Conservation (phyloP, 306 rosid species). For the Cucurbita ficifolia region DNA sequence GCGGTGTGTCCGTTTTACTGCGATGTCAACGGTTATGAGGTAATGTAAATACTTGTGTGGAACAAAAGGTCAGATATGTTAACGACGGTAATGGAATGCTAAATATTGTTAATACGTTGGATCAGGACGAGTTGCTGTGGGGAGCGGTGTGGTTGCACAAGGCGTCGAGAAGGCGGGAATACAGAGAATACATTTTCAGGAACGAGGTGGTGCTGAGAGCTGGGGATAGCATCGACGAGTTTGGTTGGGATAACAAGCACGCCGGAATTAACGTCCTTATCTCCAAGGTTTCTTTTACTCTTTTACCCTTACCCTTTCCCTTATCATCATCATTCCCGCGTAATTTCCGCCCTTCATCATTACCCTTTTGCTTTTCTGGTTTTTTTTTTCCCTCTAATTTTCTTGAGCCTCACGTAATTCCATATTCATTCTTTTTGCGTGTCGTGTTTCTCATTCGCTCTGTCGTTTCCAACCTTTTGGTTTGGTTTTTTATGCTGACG, state of each 20-base stretch:
- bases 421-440: neutral
- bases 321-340: neutral
- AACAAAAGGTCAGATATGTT: too few relatives aligned
- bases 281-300: slow-evolving; percentile 45
- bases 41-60: too few relatives aligned
- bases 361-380: neutral
- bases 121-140: slow-evolving; percentile 84
- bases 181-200: slow-evolving; percentile 77
- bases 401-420: neutral
- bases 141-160: slow-evolving; percentile 99
- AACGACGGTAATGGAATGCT: too few relatives aligned
- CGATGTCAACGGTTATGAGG: slow-evolving; percentile 90
- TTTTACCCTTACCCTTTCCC: neutral
- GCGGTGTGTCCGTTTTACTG: slow-evolving; percentile 96
- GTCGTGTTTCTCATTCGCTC: neutral
- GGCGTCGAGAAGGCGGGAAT: slow-evolving; percentile 69
- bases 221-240: slow-evolving; percentile 91
- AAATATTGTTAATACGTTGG: neutral
- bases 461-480: neutral
- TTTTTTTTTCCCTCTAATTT: neutral
- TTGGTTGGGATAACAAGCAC: slow-evolving; percentile 99
- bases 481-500: neutral
- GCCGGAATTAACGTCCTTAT: slow-evolving; percentile 90
- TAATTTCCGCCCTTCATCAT: neutral
- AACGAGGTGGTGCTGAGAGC: slow-evolving; percentile 85